These are phyloP conservation scores for Naganishia friedmannii DNA, from an alignment of 768 basidiomycete genomes.

Conservation along the genomic window DNA sequence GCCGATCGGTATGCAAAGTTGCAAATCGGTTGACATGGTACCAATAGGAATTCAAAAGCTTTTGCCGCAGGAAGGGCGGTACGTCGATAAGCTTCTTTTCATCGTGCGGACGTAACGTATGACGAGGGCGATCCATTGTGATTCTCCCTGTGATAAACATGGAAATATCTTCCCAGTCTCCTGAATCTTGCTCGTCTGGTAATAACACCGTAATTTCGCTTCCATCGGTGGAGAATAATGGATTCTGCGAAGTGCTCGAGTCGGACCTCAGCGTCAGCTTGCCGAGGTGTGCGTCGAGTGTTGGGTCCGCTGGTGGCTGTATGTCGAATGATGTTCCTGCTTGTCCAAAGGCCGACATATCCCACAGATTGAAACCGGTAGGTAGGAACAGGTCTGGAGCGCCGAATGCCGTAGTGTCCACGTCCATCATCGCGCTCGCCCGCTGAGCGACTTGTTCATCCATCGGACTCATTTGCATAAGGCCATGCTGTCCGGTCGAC, in stretches of 20 bases:
- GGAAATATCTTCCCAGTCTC: not conserved
- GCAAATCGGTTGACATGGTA: conserved; percentile 20
- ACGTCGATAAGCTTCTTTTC: conserved; percentile 12
- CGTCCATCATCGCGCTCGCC: not conserved
- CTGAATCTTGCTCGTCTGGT: not conserved
- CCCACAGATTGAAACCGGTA: conserved; percentile 10
- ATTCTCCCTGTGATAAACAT: not conserved
- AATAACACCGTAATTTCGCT: not conserved
- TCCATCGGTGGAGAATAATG: not conserved
- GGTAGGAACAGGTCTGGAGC: conserved; percentile 6
- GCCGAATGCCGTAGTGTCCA: not conserved
- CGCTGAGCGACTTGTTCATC: not conserved
- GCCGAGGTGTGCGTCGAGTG: not conserved
- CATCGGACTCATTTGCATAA: not conserved
- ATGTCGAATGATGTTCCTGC: not conserved
- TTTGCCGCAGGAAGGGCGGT: conserved; percentile 13
- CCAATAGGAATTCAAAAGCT: conserved; percentile 12
- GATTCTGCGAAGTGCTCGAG: not conserved
- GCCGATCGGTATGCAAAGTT: conserved; percentile 10
- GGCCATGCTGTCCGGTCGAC: not conserved
- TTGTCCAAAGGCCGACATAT: conserved; percentile 4
- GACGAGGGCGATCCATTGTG: not conserved
- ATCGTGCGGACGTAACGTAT: not conserved
- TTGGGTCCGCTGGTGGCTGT: not conserved
- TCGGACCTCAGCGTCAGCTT: not conserved